phyloP scores from a whole-genome alignment of 345 rosid genomes.

The Eucalyptus paniculata region DNA sequence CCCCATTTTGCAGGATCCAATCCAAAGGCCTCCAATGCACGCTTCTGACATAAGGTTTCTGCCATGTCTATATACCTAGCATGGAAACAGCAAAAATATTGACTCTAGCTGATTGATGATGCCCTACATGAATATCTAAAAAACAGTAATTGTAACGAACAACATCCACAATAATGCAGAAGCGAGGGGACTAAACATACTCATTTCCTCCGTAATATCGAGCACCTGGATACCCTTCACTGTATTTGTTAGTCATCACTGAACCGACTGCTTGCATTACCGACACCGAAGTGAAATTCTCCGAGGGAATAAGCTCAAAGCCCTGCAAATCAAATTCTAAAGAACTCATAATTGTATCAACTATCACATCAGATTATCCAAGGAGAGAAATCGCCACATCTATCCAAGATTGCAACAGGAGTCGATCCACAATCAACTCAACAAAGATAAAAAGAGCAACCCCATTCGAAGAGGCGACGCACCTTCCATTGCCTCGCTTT shows the following conservation, averaged over 20 bases:
- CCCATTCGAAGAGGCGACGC: neutral
- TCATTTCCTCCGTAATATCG: slow-evolving; percentile 96
- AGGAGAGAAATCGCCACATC: neutral
- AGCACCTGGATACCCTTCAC: slow-evolving; percentile 97
- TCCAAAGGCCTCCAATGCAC: slow-evolving; percentile 78
- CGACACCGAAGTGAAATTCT: slow-evolving; percentile 86
- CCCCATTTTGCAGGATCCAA: slow-evolving; percentile 95
- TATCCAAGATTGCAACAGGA: neutral
- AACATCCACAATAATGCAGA: neutral
- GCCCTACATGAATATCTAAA: neutral
- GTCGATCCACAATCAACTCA: neutral
- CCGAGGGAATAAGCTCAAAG: slow-evolving; percentile 87
- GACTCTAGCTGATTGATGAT: neutral
- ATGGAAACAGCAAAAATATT: neutral
- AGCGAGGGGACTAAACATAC: slow-evolving; percentile 16
- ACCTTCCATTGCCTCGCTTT: slow-evolving; percentile 99
- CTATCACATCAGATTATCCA: neutral
- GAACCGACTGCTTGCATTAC: slow-evolving; percentile 99
- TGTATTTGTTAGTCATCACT: slow-evolving; percentile 92
- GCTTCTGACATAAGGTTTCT: slow-evolving; percentile 79
- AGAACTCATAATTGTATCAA: neutral
- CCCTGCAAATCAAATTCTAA: slow-evolving; percentile 26
- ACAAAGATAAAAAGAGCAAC: neutral
- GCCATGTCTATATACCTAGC: slow-evolving; percentile 94
- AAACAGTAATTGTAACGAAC: neutral